A percentile compares a stretch with the other conserved stretches of the same genome.
Conservation (phyloP, 2,329 filamentous ascomycete genomes). For the Arthrobotrys sphaeroides region DNA sequence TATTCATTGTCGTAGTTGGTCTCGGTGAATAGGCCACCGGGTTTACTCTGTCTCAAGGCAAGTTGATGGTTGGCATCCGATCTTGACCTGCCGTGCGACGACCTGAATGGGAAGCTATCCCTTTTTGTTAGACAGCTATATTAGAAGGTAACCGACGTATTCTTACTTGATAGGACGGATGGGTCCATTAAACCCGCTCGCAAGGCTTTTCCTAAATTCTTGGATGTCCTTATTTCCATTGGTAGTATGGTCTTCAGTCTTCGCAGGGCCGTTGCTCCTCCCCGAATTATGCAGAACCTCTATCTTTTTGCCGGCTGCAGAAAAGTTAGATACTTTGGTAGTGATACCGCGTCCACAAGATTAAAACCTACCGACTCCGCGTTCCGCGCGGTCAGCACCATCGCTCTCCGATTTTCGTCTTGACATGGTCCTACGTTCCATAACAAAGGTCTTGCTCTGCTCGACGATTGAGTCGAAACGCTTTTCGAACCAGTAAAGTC, state of each 20-base stretch:
- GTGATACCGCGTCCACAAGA: not conserved
- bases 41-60: constrained; percentile 51
- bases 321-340: not conserved
- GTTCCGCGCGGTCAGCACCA: constrained; percentile 32
- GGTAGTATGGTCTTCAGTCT: constrained; percentile 35
- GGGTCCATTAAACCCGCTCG: constrained; percentile 2
- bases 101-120: constrained; percentile 36
- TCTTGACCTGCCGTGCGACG: constrained; percentile 23
- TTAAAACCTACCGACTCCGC: constrained; percentile 48
- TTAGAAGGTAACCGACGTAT: not conserved
- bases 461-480: constrained; percentile 78
- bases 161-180: constrained; percentile 39
- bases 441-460: constrained; percentile 37
- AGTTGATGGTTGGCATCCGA: constrained; percentile 49
- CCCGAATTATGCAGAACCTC: constrained; percentile 29
- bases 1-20: constrained; percentile 49
- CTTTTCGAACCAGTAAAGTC: constrained; percentile 98
- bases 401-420: constrained; percentile 47
- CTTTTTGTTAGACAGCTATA: not conserved
- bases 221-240: constrained; percentile 40
- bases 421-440: constrained; percentile 25
- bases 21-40: constrained; percentile 55
- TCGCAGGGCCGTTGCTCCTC: constrained; percentile 11
- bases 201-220: constrained; percentile 38
- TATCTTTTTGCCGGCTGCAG: constrained; percentile 41